A percentile compares a stretch with the other conserved stretches of the same genome.
These are phyloP conservation scores for Cyberlindnera misumaiensis DNA, from an alignment of 805 yeast species.

Conservation along the genomic window DNA sequence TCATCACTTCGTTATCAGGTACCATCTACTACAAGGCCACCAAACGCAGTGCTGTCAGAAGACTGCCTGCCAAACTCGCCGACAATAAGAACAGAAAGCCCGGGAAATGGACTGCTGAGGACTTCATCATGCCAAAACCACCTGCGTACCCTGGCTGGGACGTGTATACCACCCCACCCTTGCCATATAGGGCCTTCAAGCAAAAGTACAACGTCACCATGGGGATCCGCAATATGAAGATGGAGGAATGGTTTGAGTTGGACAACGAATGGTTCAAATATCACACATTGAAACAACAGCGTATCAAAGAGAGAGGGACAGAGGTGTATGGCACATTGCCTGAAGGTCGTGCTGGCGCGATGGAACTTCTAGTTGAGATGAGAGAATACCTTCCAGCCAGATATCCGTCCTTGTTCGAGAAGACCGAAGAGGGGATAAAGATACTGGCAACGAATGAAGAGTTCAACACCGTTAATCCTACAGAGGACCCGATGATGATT, in stretches of 20 bases:
- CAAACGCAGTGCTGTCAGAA: conserved; percentile 11
- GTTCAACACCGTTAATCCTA: conserved; percentile 27
- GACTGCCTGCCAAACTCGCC: conserved; percentile 29
- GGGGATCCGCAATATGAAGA: conserved; percentile 63
- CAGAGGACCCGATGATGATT: conserved; percentile 51
- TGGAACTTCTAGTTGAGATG: conserved; percentile 49
- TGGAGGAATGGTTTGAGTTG: conserved; percentile 58
- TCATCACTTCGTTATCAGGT: neutral
- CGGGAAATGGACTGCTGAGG: conserved; percentile 52
- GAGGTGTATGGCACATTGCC: conserved; percentile 43
- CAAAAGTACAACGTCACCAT: conserved; percentile 58
- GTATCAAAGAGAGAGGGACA: conserved; percentile 40
- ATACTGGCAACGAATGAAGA: conserved; percentile 49
- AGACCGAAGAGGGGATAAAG: conserved; percentile 15
- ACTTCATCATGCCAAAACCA: conserved; percentile 43
- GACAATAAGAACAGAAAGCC: conserved; percentile 39
- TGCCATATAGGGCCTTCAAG: conserved; percentile 43
- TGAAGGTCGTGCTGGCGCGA: conserved; percentile 46
- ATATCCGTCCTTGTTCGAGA: conserved; percentile 46
- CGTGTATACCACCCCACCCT: conserved; percentile 11
- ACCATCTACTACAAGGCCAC: neutral
- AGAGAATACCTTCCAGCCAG: conserved; percentile 46
- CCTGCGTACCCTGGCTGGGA: conserved; percentile 30
- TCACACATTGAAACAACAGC: conserved; percentile 44
- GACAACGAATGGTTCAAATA: conserved; percentile 58